These are phyloP conservation scores for Ustilago shanxiensis DNA, from an alignment of 1,284 basidiomycete species.

Conservation along the genomic window DNA sequence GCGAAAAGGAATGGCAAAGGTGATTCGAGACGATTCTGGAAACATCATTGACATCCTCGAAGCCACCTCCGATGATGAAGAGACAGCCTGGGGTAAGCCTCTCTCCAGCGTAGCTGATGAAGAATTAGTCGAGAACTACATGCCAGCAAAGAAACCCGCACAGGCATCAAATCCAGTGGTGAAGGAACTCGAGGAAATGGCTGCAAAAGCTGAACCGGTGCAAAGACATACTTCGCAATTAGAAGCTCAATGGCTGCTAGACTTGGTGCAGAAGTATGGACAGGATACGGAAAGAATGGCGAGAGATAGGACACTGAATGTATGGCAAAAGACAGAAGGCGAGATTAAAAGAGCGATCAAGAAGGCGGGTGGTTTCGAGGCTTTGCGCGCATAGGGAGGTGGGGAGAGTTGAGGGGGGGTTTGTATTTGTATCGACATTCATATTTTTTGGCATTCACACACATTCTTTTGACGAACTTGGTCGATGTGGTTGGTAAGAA, in stretches of 20 bases:
- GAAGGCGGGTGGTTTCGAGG: slow-evolving; percentile 54
- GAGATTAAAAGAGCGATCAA: slow-evolving; percentile 75
- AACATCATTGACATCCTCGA: slow-evolving; percentile 84
- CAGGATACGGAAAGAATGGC: slow-evolving; percentile 83
- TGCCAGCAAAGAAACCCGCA: neutral
- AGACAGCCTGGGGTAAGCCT: slow-evolving; percentile 69
- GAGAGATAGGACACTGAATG: slow-evolving; percentile 82
- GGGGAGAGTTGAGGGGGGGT: neutral
- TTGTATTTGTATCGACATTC: neutral
- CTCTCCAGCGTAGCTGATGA: slow-evolving; percentile 38
- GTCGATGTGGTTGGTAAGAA: no score
- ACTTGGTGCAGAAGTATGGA: slow-evolving; percentile 80
- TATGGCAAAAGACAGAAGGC: slow-evolving; percentile 87
- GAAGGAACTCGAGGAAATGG: slow-evolving; percentile 20
- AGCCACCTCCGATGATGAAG: slow-evolving; percentile 73
- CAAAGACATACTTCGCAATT: slow-evolving; percentile 79
- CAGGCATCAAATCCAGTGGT: slow-evolving; percentile 3
- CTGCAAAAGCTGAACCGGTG: slow-evolving; percentile 67
- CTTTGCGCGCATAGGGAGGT: slow-evolving; percentile 12
- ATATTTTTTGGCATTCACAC: neutral
- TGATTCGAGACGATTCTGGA: slow-evolving; percentile 85
- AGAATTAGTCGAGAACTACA: slow-evolving; percentile 29
- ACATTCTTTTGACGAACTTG: neutral
- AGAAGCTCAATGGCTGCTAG: slow-evolving; percentile 79
- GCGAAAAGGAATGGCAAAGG: slow-evolving; percentile 82